phyloP scores from a whole-genome alignment of 148 eudicot species.

The Silene conica region DNA sequence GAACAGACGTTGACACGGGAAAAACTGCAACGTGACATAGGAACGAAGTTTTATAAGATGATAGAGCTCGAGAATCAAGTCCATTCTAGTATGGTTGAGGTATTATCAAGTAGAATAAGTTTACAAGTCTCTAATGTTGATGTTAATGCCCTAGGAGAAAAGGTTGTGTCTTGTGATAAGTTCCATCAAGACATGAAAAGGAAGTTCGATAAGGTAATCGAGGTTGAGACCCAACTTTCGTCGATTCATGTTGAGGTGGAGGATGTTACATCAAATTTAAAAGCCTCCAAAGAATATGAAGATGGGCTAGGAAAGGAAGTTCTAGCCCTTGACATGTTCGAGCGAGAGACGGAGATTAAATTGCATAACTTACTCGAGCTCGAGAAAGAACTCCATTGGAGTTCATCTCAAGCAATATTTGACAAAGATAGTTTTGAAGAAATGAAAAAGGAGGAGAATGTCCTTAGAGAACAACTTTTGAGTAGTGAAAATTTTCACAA shows the following conservation, averaged over 20 bases:
- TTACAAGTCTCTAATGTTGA: constrained; percentile 11
- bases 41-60: not conserved
- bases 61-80: constrained; percentile 13
- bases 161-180: not conserved
- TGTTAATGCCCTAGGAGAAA: constrained; percentile 1
- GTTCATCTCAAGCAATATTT: not conserved
- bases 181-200: constrained; percentile 7
- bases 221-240: constrained; percentile 7
- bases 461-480: constrained; percentile 12
- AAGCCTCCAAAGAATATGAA: constrained; percentile 1
- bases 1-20: not conserved
- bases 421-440: constrained; percentile 1
- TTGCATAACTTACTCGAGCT: not conserved
- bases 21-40: not conserved
- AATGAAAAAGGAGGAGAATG: constrained; percentile 5
- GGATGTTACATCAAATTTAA: not conserved
- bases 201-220: constrained; percentile 5
- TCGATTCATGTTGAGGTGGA: not conserved
- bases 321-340: not conserved
- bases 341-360: constrained; percentile 11
- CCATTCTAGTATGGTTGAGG: constrained; percentile 3
- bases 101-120: not conserved
- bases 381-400: constrained; percentile 8
- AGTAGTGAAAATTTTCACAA: not conserved
- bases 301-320: constrained; percentile 5